These are phyloP conservation scores for Barnettozyma sp. DNA, from an alignment of 805 yeast genomes.

Conservation along the genomic window DNA sequence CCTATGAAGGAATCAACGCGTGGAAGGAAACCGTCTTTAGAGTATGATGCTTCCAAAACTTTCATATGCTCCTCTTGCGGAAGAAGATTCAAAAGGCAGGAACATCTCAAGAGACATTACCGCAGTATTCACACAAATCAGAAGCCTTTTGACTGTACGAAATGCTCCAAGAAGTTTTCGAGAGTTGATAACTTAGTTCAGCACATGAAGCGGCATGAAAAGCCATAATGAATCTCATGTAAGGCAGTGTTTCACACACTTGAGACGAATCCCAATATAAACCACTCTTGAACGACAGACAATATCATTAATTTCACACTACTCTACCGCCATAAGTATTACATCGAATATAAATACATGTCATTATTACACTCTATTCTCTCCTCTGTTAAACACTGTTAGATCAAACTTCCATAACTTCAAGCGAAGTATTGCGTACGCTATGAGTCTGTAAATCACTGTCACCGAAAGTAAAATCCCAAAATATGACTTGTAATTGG, in stretches of 20 bases:
- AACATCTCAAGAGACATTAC: conserved; percentile 69
- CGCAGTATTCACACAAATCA: conserved; percentile 67
- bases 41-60: conserved; percentile 48
- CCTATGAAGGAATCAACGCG: conserved; percentile 36
- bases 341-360: too few species aligned
- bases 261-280: too few species aligned
- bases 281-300: background rate
- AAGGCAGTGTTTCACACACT: too few species aligned
- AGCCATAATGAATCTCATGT: too few species aligned
- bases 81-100: conserved; percentile 66
- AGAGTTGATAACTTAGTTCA: conserved; percentile 61
- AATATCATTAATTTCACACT: too few species aligned
- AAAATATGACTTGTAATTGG: conserved; percentile 29
- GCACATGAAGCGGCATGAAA: conserved; percentile 51
- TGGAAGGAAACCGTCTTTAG: conserved; percentile 59
- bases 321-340: too few species aligned
- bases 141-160: conserved; percentile 58
- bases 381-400: conserved; percentile 10
- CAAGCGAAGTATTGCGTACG: conserved; percentile 24
- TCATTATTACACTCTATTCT: too few species aligned
- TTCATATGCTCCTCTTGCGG: conserved; percentile 59
- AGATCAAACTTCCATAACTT: conserved; percentile 19
- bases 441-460: conserved; percentile 36
- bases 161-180: conserved; percentile 59
- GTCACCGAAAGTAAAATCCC: conserved; percentile 34